Conservation (phyloP, 1,284 basidiomycete species). For the Fomitopsis palustris region DNA sequence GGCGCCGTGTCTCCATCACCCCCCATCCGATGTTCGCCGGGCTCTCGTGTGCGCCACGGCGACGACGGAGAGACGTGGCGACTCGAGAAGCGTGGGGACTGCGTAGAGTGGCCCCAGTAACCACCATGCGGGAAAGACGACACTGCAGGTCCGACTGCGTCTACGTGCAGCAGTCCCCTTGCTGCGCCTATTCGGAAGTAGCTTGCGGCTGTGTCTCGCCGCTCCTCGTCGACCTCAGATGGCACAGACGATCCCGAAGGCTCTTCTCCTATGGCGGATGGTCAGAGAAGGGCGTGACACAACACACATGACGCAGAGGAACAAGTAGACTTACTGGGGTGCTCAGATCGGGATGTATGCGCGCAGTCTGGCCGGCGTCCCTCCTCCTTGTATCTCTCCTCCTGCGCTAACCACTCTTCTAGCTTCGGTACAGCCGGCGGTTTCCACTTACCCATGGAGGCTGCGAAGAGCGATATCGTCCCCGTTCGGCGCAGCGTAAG, state of each 20-base stretch:
- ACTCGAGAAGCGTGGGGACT: too few relatives aligned
- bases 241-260: background rate
- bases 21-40: too few relatives aligned
- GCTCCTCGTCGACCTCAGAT: too few relatives aligned
- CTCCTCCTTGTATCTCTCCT: conserved; percentile 15
- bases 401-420: conserved; percentile 21
- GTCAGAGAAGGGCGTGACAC: background rate
- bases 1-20: too few relatives aligned
- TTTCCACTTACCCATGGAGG: conserved; percentile 16
- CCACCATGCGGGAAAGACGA: too few relatives aligned
- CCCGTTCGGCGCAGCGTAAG: conserved; percentile 17
- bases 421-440: conserved; percentile 20
- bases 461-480: background rate
- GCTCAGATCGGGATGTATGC: background rate
- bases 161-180: too few relatives aligned
- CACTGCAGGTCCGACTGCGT: too few relatives aligned
- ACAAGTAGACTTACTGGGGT: background rate
- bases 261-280: background rate
- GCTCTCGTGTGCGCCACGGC: too few relatives aligned
- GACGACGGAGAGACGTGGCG: too few relatives aligned
- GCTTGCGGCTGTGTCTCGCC: too few relatives aligned
- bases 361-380: conserved; percentile 5
- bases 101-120: too few relatives aligned
- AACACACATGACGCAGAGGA: background rate
- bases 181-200: too few relatives aligned